Conservation (phyloP, 75 land plant species). For the Selaginella moellendorffii region DNA sequence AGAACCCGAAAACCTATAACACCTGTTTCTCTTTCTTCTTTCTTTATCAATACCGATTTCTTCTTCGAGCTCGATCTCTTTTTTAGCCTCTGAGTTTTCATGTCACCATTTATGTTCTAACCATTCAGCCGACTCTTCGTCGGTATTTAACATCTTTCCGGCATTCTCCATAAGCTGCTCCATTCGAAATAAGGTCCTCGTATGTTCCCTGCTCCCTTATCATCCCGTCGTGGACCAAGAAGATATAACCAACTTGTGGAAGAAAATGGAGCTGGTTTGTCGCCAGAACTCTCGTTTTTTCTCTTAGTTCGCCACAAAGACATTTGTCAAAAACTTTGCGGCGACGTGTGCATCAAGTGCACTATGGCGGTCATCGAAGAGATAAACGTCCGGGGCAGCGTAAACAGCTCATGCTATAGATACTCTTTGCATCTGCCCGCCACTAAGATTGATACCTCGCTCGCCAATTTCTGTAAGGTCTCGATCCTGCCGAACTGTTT, state of each 20-base stretch:
- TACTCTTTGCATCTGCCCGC: slow-evolving; percentile 34
- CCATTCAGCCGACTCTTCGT: slow-evolving; percentile 6
- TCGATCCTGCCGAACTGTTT: slow-evolving; percentile 17
- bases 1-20: slow-evolving; percentile 73
- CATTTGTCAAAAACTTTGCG: slow-evolving; percentile 40
- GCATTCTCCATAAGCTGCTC: slow-evolving; percentile 97
- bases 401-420: slow-evolving; percentile 33
- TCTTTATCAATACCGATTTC: slow-evolving; percentile 72
- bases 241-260: slow-evolving; percentile 72
- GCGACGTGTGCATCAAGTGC: slow-evolving; percentile 23
- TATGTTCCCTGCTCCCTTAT: slow-evolving; percentile 92
- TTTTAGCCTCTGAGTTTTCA: slow-evolving; percentile 18
- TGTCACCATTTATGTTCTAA: not conserved
- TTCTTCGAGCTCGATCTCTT: slow-evolving; percentile 6
- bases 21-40: slow-evolving; percentile 93
- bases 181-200: slow-evolving; percentile 55
- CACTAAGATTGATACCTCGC: slow-evolving; percentile 32
- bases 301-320: slow-evolving; percentile 56
- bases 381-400: slow-evolving; percentile 22
- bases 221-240: slow-evolving; percentile 66
- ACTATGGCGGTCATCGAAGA: slow-evolving; percentile 35
- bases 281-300: slow-evolving; percentile 80
- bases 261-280: slow-evolving; percentile 98
- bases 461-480: slow-evolving; percentile 37
- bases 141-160: slow-evolving; percentile 62